Evolutionary conservation across 2,329 filamentous ascomycete species (phyloP).

Genomic region (Aaosphaeria pasadenensis): DNA sequence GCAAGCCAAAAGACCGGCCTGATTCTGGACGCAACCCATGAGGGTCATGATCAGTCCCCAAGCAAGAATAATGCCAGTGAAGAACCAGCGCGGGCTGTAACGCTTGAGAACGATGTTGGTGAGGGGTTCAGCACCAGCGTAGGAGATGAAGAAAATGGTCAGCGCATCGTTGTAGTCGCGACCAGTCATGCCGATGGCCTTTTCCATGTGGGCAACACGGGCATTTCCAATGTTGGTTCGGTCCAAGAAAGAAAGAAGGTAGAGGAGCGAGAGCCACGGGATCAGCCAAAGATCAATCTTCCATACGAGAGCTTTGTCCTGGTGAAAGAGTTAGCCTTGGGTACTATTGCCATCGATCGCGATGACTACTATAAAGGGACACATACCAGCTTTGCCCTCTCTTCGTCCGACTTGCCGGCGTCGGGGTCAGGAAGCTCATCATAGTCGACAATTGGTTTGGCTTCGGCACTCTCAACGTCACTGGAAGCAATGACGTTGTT

Average conservation of each 20-base stretch:
- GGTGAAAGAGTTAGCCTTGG: slow-evolving; percentile 9
- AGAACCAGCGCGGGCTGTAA: slow-evolving; percentile 50
- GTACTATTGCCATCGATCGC: not conserved
- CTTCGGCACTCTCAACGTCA: slow-evolving; percentile 24
- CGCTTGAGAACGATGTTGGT: slow-evolving; percentile 62
- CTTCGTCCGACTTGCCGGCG: slow-evolving; percentile 30
- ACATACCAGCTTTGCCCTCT: slow-evolving; percentile 32
- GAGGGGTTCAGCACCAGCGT: slow-evolving; percentile 49
- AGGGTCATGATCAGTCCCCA: slow-evolving; percentile 51
- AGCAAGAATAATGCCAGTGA: slow-evolving; percentile 45
- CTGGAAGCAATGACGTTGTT: slow-evolving; percentile 13
- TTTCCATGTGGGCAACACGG: slow-evolving; percentile 33
- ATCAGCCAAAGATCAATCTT: slow-evolving; percentile 43
- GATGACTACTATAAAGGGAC: not conserved
- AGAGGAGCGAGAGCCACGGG: slow-evolving; percentile 41
- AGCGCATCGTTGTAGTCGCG: slow-evolving; percentile 64
- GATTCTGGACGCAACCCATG: slow-evolving; percentile 46
- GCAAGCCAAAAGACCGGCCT: slow-evolving; percentile 31
- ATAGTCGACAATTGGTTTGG: slow-evolving; percentile 15
- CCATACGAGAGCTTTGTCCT: slow-evolving; percentile 38
- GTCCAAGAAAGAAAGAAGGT: slow-evolving; percentile 41
- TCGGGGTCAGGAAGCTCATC: slow-evolving; percentile 36
- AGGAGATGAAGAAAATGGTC: slow-evolving; percentile 62
- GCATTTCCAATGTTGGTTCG: slow-evolving; percentile 46
- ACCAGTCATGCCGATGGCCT: slow-evolving; percentile 37